phyloP scores from a whole-genome alignment of 208 protist genomes.

The Porcisia hertigi region DNA sequence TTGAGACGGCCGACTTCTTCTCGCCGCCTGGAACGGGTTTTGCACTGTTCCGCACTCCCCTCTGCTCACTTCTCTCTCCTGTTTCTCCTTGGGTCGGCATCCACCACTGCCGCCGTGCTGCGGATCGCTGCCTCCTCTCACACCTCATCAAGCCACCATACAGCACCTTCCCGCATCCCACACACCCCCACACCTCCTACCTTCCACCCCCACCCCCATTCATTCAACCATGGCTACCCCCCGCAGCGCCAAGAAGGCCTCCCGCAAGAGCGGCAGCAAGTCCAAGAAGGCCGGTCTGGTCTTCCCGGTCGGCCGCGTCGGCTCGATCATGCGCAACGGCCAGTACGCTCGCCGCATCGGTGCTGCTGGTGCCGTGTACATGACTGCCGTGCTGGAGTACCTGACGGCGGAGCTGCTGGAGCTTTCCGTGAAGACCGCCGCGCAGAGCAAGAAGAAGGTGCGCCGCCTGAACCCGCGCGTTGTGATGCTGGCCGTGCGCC shows the following conservation, averaged over 20 bases:
- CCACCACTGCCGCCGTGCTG: neutral
- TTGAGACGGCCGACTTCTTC: neutral
- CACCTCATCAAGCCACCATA: neutral
- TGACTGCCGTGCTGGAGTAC: constrained; percentile 99
- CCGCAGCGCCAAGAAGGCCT: constrained; percentile 72
- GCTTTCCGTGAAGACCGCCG: constrained; percentile 80
- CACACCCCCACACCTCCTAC: neutral
- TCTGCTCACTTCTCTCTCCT: neutral
- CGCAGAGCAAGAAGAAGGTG: constrained; percentile 67
- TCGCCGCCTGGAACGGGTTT: neutral
- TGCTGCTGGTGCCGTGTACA: constrained; percentile 98
- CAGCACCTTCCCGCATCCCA: neutral
- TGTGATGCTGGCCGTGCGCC: constrained; percentile 80
- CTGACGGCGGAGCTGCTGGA: constrained; percentile 86
- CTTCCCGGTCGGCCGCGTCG: constrained; percentile 99
- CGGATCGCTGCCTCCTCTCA: neutral
- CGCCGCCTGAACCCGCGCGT: constrained; percentile 76
- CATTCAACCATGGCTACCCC: constrained; percentile 57
- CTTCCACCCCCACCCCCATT: neutral
- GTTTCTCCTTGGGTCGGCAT: neutral
- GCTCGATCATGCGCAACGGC: constrained; percentile 95
- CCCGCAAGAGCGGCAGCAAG: constrained; percentile 77
- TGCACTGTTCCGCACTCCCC: neutral
- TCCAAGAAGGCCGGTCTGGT: constrained; percentile 97
- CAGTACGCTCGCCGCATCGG: constrained; percentile 97